Evolutionary conservation across 129 eudicot species (phyloP), one percentile per base, ranked within the genome.

Genomic region (Escallonia herrerae): DNA sequence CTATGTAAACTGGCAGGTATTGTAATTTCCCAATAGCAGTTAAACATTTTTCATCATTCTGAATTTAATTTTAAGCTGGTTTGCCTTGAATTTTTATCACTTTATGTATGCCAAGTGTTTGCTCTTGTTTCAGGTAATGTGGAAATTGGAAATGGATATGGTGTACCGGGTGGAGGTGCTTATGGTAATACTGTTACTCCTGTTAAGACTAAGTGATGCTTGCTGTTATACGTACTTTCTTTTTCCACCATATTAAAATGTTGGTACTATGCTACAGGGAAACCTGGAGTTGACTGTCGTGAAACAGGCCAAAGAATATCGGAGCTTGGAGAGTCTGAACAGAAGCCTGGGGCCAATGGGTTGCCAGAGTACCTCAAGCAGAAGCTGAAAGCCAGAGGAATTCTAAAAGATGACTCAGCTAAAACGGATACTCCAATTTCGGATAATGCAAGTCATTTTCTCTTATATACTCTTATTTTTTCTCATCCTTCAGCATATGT

Each of bases 121-220:
- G 43, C 37, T 65, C 50, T 47, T 40, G 12, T 50, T 43, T 68
- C 75, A 85, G 96, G 83, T 67, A 89, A 85, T 56, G 38, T 80
- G 76, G 98, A 93, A 66, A 93, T 93, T 54, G 98, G 98, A 77
- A 93, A 88, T 83, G 96, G 98, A 38, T 93, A 93, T 64, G 98
- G 98, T 53, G 95, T 93, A 64, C 98, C 98, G 15, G 98, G 98
- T 75, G 96, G 98, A 66, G 95, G 89, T 67, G 96, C 95, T 81
- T 88, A 93, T 69, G 58, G 76, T 62, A 73, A 82, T 67, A 72
- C 81, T 65, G 72, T 83, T 40, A 56, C 52, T 63, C 63, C 86
- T 45, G 70, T 87, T 85, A 84, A 75, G 74, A 65, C 14, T 48
- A 65, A 49, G 59, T 56, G 49, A 49, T 12, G 7, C 49, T 45